Evolutionary conservation across 208 protist species (phyloP), one percentile per base, ranked within the genome.

Genomic region (Tritrichomonas musculus): DNA sequence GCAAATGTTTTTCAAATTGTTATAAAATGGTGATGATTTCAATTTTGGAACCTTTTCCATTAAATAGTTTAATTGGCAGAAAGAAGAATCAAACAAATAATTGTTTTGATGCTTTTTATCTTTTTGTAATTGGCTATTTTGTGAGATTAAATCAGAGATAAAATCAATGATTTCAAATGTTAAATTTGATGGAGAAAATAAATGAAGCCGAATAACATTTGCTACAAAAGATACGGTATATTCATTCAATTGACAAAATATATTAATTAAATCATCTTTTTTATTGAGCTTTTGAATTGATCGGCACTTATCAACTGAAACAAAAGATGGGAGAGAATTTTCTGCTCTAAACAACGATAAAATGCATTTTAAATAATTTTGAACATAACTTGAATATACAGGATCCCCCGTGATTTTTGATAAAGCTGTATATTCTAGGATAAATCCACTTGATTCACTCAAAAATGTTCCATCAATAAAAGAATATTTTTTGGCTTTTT

Each of bases 401-500:
- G 33, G n/a, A 13, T 88, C 20, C 20, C 30, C 47, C 39, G 77
- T 88, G 13, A 82, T 8, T 9, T 50, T 41, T 47, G 17, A 44
- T 11, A 82, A 30, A 50, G 17, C 36, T 9, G 73, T 39, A 27
- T 50, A 82, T 82, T 82, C 73, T 82, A 82, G 30, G 17, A 82
- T 17, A 50, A 82, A 82, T 0, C 73, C 73, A 27, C 73, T 82
- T 30, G 73, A 53, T 82, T 82, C 73, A 27, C 73, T 50, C 50
- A 82, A 82, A 82, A 82, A 82, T n/a, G 33, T 82, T 50, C 73
- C 73, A n/a, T 82, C 41, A 4, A 50, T 50, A 41, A 82, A 82
- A 50, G 20, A 5, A 27, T 47, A 82, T 36, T 50, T 39, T 11
- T 50, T 47, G 4, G 73, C 39, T 41, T 82, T 82, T 50, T 17